Evolutionary conservation across 2,329 filamentous ascomycete genomes (phyloP), one percentile per base, ranked within the genome.

Genomic region (Mycosphaerella sp.): DNA sequence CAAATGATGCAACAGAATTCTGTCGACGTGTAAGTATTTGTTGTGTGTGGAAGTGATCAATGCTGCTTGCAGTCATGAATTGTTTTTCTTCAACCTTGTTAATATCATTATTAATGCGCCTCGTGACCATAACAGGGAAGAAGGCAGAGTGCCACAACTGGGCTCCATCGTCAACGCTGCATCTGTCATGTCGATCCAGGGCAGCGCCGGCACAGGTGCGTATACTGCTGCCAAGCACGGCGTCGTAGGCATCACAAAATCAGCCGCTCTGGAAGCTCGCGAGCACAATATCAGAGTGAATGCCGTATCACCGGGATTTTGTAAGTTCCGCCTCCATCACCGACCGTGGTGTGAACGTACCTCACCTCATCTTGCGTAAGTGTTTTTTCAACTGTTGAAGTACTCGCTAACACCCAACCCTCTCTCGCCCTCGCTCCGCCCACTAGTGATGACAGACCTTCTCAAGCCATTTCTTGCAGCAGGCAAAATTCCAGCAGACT

Each of bases 221-320:
- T 74, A 74, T 51, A 70, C 66, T 0, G 60, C 66, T 1, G 60
- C 68, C 8, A 76, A 76, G 59, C 72, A 75, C 59, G 73, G 69
- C 2, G 54, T 75, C 1, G 58, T 74, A 14, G 73, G 71, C 2
- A 59, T 75, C 45, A 74, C 73, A 14, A 72, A 73, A 48, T 54
- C 63, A 48, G 58, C 60, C 6, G 65, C 66, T 2, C 63, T 67
- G 7, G 68, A 70, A 60, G 68, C 64, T 58, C 65, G 64, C 0
- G 59, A 59, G 7, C 55, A 65, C 43, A 62, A 67, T 17, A 66
- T 72, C 46, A 62, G 69, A 21, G 67, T 71, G 32, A 72, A 72
- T 48, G 65, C 62, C 23, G 56, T 72, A 4, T 65, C 62, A 23
- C 69, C 69, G 1, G 70, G 70, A 0, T 65, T 64, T 36, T 49